phyloP scores from a whole-genome alignment of 1,284 basidiomycete species.

The Sanguinoderma infundibulare region DNA sequence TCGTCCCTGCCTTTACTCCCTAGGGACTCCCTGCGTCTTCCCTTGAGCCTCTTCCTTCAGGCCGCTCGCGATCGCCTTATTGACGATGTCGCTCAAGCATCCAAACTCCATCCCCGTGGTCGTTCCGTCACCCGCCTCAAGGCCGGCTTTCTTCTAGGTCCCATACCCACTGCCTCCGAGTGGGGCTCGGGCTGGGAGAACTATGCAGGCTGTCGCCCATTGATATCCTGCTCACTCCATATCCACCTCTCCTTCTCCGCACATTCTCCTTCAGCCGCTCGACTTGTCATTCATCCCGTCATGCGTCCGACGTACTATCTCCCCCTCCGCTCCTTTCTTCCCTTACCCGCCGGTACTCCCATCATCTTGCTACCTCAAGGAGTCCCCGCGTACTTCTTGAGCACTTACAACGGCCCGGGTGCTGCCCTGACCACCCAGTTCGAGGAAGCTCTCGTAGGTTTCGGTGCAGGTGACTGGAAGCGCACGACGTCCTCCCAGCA shows the following conservation, averaged over 20 bases:
- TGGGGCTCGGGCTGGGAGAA: conserved; percentile 71
- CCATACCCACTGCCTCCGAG: conserved; percentile 47
- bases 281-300: conserved; percentile 64
- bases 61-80: conserved; percentile 56
- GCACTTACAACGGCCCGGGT: conserved; percentile 65
- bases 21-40: conserved; percentile 46
- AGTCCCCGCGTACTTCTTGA: conserved; percentile 73
- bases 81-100: conserved; percentile 54
- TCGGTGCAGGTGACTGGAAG: conserved; percentile 61
- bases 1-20: conserved; percentile 43
- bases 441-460: conserved; percentile 57
- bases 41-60: conserved; percentile 49
- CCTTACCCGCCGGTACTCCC: conserved; percentile 61
- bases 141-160: conserved; percentile 63
- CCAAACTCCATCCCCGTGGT: conserved; percentile 27
- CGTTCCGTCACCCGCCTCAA: conserved; percentile 48
- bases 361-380: conserved; percentile 70
- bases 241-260: conserved; percentile 46
- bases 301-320: conserved; percentile 58
- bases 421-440: conserved; percentile 67
- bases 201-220: conserved; percentile 50
- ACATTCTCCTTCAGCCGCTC: conserved; percentile 30
- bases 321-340: conserved; percentile 44
- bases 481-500: conserved; percentile 7
- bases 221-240: conserved; percentile 64